Conservation (phyloP, 192 early-diverging fungal species). For the Dimargaris xerosporica region DNA sequence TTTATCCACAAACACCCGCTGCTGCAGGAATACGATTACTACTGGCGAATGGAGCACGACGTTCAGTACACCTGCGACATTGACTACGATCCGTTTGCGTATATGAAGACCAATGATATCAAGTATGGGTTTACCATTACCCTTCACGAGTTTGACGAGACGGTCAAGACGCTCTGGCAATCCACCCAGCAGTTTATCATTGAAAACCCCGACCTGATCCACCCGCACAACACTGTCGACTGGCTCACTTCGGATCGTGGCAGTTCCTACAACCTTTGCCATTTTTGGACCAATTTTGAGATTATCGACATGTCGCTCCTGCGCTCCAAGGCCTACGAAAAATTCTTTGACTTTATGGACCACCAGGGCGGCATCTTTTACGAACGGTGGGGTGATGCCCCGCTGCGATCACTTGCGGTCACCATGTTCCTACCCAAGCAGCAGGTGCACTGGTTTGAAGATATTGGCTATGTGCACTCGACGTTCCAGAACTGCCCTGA, state of each 20-base stretch:
- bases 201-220: conserved; percentile 16
- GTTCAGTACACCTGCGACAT: conserved; percentile 28
- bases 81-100: conserved; percentile 25
- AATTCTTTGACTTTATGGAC: conserved; percentile 56
- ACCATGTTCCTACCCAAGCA: conserved; percentile 40
- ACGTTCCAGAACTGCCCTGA: background rate
- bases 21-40: conserved; percentile 23
- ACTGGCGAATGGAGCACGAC: conserved; percentile 32
- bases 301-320: conserved; percentile 63
- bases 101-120: conserved; percentile 20
- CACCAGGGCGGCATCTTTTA: conserved; percentile 72
- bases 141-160: conserved; percentile 18
- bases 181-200: conserved; percentile 15
- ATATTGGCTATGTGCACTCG: conserved; percentile 39
- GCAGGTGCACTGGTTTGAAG: conserved; percentile 56
- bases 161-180: conserved; percentile 23
- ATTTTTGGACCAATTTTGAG: conserved; percentile 84
- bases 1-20: conserved; percentile 23
- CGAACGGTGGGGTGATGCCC: conserved; percentile 48
- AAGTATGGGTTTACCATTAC: conserved; percentile 25
- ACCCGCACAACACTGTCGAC: conserved; percentile 15
- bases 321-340: conserved; percentile 43
- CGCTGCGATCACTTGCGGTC: conserved; percentile 53
- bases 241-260: conserved; percentile 21
- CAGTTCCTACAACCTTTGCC: conserved; percentile 40